Conservation (phyloP, 306 rosid genomes). For the Vicia sativa region DNA sequence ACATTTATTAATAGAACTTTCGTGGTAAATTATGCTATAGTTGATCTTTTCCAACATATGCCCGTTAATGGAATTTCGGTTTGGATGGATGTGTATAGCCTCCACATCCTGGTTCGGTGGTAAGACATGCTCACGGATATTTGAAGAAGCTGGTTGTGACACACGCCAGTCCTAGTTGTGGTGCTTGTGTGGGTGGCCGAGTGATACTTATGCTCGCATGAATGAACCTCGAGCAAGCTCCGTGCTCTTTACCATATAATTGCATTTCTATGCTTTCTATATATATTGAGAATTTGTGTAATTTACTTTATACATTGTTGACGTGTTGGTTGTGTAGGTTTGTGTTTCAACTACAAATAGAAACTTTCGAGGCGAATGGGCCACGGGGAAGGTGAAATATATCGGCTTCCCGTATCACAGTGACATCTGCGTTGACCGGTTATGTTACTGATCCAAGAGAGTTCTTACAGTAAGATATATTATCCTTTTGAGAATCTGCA, state of each 20-base stretch:
- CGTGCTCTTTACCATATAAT: slow-evolving; percentile 5
- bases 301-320: slow-evolving; percentile 9
- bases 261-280: slow-evolving; percentile 26
- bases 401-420: slow-evolving; percentile 88
- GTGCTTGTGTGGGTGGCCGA: slow-evolving; percentile 97
- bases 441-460: slow-evolving; percentile 91
- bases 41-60: background rate
- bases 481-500: slow-evolving; percentile 45
- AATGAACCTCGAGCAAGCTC: slow-evolving; percentile 78
- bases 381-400: slow-evolving; percentile 89
- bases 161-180: slow-evolving; percentile 96
- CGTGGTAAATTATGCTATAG: slow-evolving; percentile 24
- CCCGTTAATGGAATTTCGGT: slow-evolving; percentile 54
- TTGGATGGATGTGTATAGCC: slow-evolving; percentile 84
- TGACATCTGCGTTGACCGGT: slow-evolving; percentile 98
- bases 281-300: slow-evolving; percentile 9
- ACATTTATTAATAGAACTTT: slow-evolving; percentile 2
- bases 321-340: slow-evolving; percentile 58
- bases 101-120: slow-evolving; percentile 96
- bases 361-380: slow-evolving; percentile 97
- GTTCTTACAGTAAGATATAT: slow-evolving; percentile 65
- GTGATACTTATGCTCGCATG: slow-evolving; percentile 88
- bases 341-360: slow-evolving; percentile 76
- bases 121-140: slow-evolving; percentile 96
- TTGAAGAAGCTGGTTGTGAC: slow-evolving; percentile 99